Base-by-base conservation (phyloP, 208 protist species). In the Leishmania mexicana region DNA sequence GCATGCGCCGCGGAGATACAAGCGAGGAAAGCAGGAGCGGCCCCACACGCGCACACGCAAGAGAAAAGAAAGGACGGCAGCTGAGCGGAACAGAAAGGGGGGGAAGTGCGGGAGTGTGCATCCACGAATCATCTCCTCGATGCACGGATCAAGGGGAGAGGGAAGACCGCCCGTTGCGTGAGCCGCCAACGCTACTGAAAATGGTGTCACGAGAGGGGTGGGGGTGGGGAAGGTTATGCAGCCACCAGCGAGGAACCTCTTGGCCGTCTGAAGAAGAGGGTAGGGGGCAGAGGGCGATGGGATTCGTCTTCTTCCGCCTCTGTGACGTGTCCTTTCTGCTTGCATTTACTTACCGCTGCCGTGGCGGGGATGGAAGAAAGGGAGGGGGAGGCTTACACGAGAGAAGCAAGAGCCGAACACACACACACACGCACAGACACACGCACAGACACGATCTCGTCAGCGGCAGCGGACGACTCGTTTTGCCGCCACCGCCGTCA, bases 271-370 rank as follows among this genome's bases (percentile, higher is more conserved):
- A 49, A 49, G 45, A 49, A 13, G 45, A 17, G 53, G 53, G 53
- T 4, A 57, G 53, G 53, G 53, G 53, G 19, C 3, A 24, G 57
- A 8, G 24, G 57, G 57, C n/a, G 35, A 13, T 38, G 60, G 21
- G 6, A 10, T 35, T 65, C 67, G 1, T 47, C 28, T 21, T 8
- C 42, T 13, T 75, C 40, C 42, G 1, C 51, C 21, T 19, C 11
- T 38, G 3, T 74, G 68, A 53, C 47, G 17, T 49, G 24, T 40
- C n/a, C 47, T 60, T 35, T 77, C 15, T 15, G 42, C 67, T 42
- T 21, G 54, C n/a, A 8, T 49, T 78, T 78, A 78, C 40, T 78
- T 79, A 71, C 24, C 6, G 76, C 60, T 51, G 62, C 45, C 62
- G 58, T 79, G 38, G n/a, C 58, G 6, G 40, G 24, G 58, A 40